These are phyloP conservation scores for Amanita inopinata DNA, from an alignment of 768 basidiomycete genomes.

Conservation along the genomic window DNA sequence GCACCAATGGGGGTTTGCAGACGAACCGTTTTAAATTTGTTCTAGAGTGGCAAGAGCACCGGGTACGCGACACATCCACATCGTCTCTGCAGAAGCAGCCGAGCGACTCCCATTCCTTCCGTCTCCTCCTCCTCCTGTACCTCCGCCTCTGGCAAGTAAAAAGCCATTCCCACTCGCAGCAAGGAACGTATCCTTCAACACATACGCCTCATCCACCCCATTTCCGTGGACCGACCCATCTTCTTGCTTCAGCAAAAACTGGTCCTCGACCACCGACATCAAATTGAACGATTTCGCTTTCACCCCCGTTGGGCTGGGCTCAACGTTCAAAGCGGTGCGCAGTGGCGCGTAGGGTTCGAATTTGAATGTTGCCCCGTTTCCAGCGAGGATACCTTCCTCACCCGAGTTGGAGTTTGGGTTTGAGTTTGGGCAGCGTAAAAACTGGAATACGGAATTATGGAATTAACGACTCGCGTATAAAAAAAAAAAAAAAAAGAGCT, in stretches of 20 bases:
- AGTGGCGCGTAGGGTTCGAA: background rate
- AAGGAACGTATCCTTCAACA: conserved; percentile 27
- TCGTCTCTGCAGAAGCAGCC: too few relatives aligned
- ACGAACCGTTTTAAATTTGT: conserved; percentile 3
- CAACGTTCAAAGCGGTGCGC: background rate
- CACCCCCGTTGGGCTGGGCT: too few relatives aligned
- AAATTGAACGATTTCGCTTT: conserved; percentile 11
- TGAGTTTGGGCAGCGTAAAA: conserved; percentile 29
- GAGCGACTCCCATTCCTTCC: too few relatives aligned
- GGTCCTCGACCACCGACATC: conserved; percentile 12
- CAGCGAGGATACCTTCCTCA: background rate
- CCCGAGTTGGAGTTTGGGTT: conserved; percentile 7
- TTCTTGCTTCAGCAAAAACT: background rate
- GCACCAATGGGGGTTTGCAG: too few relatives aligned
- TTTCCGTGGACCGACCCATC: too few relatives aligned
- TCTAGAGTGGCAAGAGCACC: conserved; percentile 4
- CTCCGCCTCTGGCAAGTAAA: conserved; percentile 17
- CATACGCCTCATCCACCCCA: conserved; percentile 7
- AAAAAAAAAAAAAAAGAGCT: too few relatives aligned
- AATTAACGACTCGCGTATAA: conserved; percentile 3
- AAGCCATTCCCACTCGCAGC: conserved; percentile 49
- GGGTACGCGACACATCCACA: conserved; percentile 6
- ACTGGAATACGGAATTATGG: conserved; percentile 18
- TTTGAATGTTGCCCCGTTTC: too few relatives aligned
- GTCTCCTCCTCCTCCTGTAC: background rate